phyloP scores from a whole-genome alignment of 768 basidiomycete genomes.

The Thelephora ganbajun region DNA sequence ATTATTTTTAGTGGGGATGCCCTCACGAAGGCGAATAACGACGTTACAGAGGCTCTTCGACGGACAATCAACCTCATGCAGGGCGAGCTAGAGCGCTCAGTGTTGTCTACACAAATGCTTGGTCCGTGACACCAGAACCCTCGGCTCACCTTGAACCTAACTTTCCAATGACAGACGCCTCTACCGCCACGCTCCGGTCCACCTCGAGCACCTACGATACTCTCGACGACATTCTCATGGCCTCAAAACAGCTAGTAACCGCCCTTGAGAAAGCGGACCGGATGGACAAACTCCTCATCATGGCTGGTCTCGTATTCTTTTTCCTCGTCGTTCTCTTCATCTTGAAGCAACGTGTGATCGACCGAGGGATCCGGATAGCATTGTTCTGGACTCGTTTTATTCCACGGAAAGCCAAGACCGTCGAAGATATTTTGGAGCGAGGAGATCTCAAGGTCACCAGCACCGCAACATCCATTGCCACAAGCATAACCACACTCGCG shows the following conservation, averaged over 20 bases:
- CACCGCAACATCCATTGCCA: too few relatives aligned
- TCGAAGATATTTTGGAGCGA: not conserved
- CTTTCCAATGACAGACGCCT: conserved; percentile 38
- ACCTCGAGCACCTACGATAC: conserved; percentile 68
- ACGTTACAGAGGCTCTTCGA: conserved; percentile 80
- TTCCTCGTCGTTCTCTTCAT: conserved; percentile 73
- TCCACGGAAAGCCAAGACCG: conserved; percentile 19
- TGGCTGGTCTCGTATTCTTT: conserved; percentile 74
- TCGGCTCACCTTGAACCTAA: too few relatives aligned
- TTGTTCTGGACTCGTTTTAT: conserved; percentile 83
- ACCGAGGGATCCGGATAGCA: conserved; percentile 62
- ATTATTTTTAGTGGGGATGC: conserved; percentile 49
- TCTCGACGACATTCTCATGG: conserved; percentile 53
- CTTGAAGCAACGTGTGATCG: conserved; percentile 75
- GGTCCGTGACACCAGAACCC: conserved; percentile 25
- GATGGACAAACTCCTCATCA: conserved; percentile 80
- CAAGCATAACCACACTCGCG: too few relatives aligned
- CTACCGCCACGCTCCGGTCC: conserved; percentile 61
- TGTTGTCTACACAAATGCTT: conserved; percentile 74
- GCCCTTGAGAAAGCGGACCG: conserved; percentile 84
- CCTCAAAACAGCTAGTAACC: conserved; percentile 77
- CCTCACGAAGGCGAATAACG: conserved; percentile 77
- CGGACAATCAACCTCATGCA: conserved; percentile 83
- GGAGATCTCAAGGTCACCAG: not conserved
- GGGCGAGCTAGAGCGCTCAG: conserved; percentile 80